A percentile compares a stretch with the other conserved stretches of the same genome.
phyloP scores from a whole-genome alignment of 2,329 filamentous ascomycete species.

The Claviceps citrina region DNA sequence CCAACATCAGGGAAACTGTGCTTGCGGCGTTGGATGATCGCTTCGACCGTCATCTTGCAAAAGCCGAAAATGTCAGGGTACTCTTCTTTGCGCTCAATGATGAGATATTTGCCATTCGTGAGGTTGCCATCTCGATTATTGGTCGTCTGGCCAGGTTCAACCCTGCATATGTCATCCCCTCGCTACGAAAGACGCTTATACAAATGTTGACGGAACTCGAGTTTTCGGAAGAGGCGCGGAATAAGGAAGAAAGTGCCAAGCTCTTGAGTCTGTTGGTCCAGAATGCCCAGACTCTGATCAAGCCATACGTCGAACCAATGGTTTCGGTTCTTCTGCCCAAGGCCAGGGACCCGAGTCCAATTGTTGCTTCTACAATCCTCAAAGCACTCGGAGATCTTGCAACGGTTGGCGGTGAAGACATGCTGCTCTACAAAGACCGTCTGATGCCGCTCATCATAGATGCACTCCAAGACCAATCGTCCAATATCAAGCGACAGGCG shows the following conservation, averaged over 20 bases:
- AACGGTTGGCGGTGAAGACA: slow-evolving; percentile 83
- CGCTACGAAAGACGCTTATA: slow-evolving; percentile 82
- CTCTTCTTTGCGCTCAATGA: slow-evolving; percentile 93
- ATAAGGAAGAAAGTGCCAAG: slow-evolving; percentile 92
- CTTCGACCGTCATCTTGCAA: slow-evolving; percentile 92
- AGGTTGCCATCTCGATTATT: slow-evolving; percentile 92
- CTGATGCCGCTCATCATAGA: slow-evolving; percentile 93
- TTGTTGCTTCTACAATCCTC: slow-evolving; percentile 86
- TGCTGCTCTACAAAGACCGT: slow-evolving; percentile 78
- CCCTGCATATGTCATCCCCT: slow-evolving; percentile 93
- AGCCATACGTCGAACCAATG: slow-evolving; percentile 94
- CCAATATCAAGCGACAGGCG: slow-evolving; percentile 76
- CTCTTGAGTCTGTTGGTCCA: slow-evolving; percentile 83
- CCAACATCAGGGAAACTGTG: slow-evolving; percentile 78
- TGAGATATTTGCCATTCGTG: slow-evolving; percentile 79
- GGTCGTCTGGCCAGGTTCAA: slow-evolving; percentile 83
- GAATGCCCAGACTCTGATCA: slow-evolving; percentile 83
- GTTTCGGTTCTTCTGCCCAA: slow-evolving; percentile 89
- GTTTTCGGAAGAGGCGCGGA: slow-evolving; percentile 83
- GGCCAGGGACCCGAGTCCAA: slow-evolving; percentile 67
- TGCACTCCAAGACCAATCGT: slow-evolving; percentile 85
- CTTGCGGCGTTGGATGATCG: slow-evolving; percentile 78
- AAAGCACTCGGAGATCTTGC: slow-evolving; percentile 90
- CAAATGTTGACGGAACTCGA: slow-evolving; percentile 93
- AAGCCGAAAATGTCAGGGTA: slow-evolving; percentile 92